A percentile compares a stretch with the other conserved stretches of the same genome.
Conservation (phyloP, 768 basidiomycete species). For the Cantharellus cinnabarinus region DNA sequence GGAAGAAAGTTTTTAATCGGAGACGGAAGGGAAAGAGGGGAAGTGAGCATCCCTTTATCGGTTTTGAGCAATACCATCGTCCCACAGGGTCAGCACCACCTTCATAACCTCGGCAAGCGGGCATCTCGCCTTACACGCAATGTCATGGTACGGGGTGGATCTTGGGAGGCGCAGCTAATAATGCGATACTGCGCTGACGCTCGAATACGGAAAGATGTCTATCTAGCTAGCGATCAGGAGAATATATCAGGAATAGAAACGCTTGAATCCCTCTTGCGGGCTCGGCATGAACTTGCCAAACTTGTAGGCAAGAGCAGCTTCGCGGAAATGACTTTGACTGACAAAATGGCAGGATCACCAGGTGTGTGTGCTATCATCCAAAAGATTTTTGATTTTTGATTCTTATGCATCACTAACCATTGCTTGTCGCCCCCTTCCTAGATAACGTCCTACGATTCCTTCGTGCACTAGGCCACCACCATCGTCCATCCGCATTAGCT, state of each 20-base stretch:
- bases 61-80: neutral
- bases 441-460: conserved; percentile 81
- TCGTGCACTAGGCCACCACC: conserved; percentile 58
- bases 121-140: neutral
- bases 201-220: conserved; percentile 61
- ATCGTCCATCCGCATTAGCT: conserved; percentile 49
- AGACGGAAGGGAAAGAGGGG: conserved; percentile 33
- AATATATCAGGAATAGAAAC: conserved; percentile 52
- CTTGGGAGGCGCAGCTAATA: conserved; percentile 83
- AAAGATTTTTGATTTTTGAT: neutral
- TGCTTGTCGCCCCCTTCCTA: conserved; percentile 11
- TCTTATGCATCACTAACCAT: neutral
- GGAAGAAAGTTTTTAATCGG: conserved; percentile 72
- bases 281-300: conserved; percentile 62
- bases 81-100: neutral
- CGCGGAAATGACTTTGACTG: conserved; percentile 67
- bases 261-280: conserved; percentile 53
- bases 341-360: conserved; percentile 96
- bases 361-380: conserved; percentile 25
- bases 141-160: conserved; percentile 56
- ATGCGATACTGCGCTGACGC: conserved; percentile 75
- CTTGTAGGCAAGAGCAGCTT: conserved; percentile 74
- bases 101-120: neutral
- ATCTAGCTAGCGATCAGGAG: conserved; percentile 52
- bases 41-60: conserved; percentile 38